These are phyloP conservation scores for Penicillium turbatum DNA, from an alignment of 495 filamentous ascomycete genomes.

Conservation along the genomic window DNA sequence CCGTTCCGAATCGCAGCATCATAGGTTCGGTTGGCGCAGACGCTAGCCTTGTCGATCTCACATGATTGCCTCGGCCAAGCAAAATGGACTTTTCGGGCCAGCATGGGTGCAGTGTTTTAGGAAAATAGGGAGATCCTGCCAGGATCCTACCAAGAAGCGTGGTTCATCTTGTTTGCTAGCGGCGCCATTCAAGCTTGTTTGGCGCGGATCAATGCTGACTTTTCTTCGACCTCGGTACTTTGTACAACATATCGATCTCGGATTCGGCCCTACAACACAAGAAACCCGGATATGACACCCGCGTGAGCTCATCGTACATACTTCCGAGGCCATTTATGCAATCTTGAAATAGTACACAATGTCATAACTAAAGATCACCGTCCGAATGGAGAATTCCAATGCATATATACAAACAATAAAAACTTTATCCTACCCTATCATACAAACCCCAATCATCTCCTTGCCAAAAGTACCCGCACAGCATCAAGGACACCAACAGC, in stretches of 20 bases:
- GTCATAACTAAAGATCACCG: not conserved
- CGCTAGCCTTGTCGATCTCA: constrained; percentile 9
- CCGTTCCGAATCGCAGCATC: not conserved
- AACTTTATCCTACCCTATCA: constrained; percentile 10
- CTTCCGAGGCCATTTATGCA: not conserved
- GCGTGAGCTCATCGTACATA: not conserved
- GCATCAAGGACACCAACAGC: constrained; percentile 43
- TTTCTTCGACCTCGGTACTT: constrained; percentile 4
- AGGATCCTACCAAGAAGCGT: not conserved
- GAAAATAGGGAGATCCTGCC: not conserved
- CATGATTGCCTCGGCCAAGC: constrained; percentile 8
- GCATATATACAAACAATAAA: constrained; percentile 19
- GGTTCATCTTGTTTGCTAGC: constrained; percentile 1
- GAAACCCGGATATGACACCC: not conserved
- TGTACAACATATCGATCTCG: not conserved
- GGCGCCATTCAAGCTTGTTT: not conserved
- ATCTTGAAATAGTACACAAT: not conserved
- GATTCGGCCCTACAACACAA: not conserved
- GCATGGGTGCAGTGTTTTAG: not conserved
- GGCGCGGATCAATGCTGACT: not conserved
- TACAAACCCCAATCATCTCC: constrained; percentile 29
- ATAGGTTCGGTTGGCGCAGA: not conserved
- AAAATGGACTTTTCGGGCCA: not conserved
- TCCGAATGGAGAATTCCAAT: constrained; percentile 1
- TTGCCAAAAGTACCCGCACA: constrained; percentile 41